Evolutionary conservation across 495 filamentous ascomycete genomes (phyloP).

Genomic region (Glarea lozoyensis): DNA sequence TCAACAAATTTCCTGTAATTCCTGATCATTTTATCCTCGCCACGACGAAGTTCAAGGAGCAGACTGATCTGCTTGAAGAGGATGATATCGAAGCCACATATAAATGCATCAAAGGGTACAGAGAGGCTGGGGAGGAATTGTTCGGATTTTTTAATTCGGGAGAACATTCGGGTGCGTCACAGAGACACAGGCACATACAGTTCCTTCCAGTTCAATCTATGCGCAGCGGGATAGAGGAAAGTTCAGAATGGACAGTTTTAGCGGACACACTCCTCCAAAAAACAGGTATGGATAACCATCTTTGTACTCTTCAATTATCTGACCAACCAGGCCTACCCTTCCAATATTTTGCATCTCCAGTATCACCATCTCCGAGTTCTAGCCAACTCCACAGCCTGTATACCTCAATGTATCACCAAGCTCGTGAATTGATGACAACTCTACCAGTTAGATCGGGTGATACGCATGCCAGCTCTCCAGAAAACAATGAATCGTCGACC

Average conservation of each 20-base stretch:
- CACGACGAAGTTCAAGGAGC: slow-evolving; percentile 54
- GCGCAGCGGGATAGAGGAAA: slow-evolving; percentile 33
- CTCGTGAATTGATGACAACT: slow-evolving; percentile 23
- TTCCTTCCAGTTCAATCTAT: slow-evolving; percentile 65
- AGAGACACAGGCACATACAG: slow-evolving; percentile 74
- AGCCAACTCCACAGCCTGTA: slow-evolving; percentile 39
- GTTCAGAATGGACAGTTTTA: slow-evolving; percentile 37
- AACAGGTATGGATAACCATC: neutral
- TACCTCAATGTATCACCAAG: slow-evolving; percentile 44
- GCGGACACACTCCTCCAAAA: slow-evolving; percentile 34
- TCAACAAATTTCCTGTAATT: slow-evolving; percentile 80
- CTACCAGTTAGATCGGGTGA: no score
- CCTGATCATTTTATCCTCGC: slow-evolving; percentile 72
- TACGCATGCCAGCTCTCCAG: neutral
- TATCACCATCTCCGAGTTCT: slow-evolving; percentile 31
- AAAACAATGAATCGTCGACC: slow-evolving; percentile 33
- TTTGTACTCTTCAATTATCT: neutral
- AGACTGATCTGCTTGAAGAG: slow-evolving; percentile 58
- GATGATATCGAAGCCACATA: slow-evolving; percentile 58
- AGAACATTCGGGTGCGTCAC: slow-evolving; percentile 64
- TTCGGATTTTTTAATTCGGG: slow-evolving; percentile 85
- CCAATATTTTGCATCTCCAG: slow-evolving; percentile 36
- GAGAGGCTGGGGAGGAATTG: slow-evolving; percentile 30
- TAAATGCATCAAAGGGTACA: slow-evolving; percentile 56
- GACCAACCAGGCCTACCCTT: slow-evolving; percentile 35